phyloP scores from a whole-genome alignment of 305 asterid genomes.

The Withania somnifera region DNA sequence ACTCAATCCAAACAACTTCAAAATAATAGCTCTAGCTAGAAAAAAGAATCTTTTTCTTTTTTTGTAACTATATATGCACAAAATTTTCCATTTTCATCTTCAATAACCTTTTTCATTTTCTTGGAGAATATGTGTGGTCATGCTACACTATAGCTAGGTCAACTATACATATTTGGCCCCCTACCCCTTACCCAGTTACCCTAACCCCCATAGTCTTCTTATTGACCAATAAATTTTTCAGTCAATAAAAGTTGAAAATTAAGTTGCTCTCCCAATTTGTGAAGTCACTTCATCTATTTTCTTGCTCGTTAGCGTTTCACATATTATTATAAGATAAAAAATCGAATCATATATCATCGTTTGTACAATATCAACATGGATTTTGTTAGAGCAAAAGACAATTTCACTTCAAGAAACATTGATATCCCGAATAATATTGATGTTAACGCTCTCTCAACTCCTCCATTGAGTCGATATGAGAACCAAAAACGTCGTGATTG shows the following conservation, averaged over 20 bases:
- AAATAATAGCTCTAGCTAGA: no score
- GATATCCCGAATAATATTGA: background rate
- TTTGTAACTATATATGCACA: no score
- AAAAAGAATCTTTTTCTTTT: no score
- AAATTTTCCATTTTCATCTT: no score
- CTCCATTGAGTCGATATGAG: slow-evolving; percentile 58
- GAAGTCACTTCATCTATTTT: no score
- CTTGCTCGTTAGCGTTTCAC: background rate
- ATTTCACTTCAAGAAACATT: slow-evolving; percentile 1
- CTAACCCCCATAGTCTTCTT: background rate
- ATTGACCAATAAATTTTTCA: background rate
- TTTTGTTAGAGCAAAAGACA: background rate
- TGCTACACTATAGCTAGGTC: background rate
- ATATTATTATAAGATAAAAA: background rate
- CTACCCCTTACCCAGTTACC: no score
- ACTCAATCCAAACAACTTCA: no score
- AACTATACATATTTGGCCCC: background rate
- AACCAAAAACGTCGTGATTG: slow-evolving; percentile 84
- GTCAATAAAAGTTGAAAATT: no score
- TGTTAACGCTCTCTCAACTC: slow-evolving; percentile 1
- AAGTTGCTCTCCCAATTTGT: no score
- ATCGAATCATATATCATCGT: background rate
- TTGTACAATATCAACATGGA: background rate
- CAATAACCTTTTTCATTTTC: no score
- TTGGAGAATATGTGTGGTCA: no score